Evolutionary conservation across 768 basidiomycete species (phyloP).

Genomic region (Lanmaoa rubissima): DNA sequence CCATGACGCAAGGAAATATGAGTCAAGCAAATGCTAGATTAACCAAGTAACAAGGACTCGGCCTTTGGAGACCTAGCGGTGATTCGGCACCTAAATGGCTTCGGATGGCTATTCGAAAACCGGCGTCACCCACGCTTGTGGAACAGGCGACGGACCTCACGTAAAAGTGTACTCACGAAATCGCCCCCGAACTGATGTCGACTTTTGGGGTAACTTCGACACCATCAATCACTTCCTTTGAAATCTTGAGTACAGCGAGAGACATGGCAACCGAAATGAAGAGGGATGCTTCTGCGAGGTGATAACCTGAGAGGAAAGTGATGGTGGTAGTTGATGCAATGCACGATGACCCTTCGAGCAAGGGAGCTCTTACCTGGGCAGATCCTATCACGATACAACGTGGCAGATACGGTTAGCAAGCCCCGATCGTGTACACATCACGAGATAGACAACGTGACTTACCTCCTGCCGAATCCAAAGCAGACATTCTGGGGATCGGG

Average conservation of each 20-base stretch:
- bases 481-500: slow-evolving; percentile 15
- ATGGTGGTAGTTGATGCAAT: background rate
- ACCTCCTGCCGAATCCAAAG: slow-evolving; percentile 34
- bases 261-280: slow-evolving; percentile 33
- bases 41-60: slow-evolving; percentile 5
- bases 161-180: slow-evolving; percentile 38
- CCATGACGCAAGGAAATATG: too few relatives aligned
- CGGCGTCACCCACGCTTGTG: background rate
- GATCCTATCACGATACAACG: background rate
- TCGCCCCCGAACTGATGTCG: slow-evolving; percentile 40
- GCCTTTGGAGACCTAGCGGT: slow-evolving; percentile 50
- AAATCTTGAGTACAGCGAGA: slow-evolving; percentile 46
- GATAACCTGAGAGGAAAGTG: slow-evolving; percentile 16
- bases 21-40: background rate
- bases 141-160: rapidly evolving
- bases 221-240: slow-evolving; percentile 41
- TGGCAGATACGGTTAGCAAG: background rate
- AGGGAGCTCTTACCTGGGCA: slow-evolving; percentile 18
- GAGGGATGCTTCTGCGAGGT: slow-evolving; percentile 30
- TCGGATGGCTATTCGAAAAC: slow-evolving; percentile 41
- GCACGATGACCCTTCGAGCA: background rate
- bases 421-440: too few relatives aligned
- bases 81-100: slow-evolving; percentile 55
- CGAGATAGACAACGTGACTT: background rate
- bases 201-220: slow-evolving; percentile 43